Conservation (phyloP, 1,139 yeast genomes). For the Magnusiomyces ingens region DNA sequence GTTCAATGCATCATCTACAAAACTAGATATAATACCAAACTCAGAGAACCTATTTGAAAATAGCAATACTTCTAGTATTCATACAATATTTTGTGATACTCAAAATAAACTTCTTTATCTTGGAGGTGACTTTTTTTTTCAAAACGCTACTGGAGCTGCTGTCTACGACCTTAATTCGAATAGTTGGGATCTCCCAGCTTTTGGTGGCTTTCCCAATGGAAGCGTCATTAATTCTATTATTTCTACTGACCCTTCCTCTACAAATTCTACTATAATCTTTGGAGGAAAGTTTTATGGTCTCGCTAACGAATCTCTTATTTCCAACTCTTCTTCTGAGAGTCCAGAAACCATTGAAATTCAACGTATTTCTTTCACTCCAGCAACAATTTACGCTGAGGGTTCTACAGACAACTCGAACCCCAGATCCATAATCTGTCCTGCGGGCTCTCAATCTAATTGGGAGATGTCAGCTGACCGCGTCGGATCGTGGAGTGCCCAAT, state of each 20-base stretch:
- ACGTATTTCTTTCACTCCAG: constrained; percentile 56
- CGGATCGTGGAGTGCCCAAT: constrained; percentile 62
- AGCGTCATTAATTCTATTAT: constrained; percentile 61
- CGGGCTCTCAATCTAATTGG: constrained; percentile 44
- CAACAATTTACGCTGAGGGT: constrained; percentile 50
- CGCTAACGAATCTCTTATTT: constrained; percentile 43
- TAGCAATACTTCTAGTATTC: constrained; percentile 46
- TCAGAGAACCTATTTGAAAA: constrained; percentile 9
- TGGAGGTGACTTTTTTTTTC: constrained; percentile 69
- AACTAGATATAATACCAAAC: constrained; percentile 23
- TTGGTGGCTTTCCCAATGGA: constrained; percentile 67
- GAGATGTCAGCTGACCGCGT: constrained; percentile 43
- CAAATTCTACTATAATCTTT: constrained; percentile 52
- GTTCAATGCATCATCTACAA: constrained; percentile 44
- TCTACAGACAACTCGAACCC: constrained; percentile 35
- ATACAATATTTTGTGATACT: constrained; percentile 44
- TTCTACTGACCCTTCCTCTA: constrained; percentile 21
- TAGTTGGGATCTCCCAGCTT: constrained; percentile 48
- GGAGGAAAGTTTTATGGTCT: constrained; percentile 70
- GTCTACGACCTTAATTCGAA: constrained; percentile 50
- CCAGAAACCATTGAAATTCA: constrained; percentile 52
- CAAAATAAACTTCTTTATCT: constrained; percentile 53
- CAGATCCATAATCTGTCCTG: constrained; percentile 55
- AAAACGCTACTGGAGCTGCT: constrained; percentile 56
- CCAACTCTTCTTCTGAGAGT: constrained; percentile 32